These are phyloP conservation scores for Phytophthora cactorum DNA, from an alignment of 352 stramenopile species.

Conservation along the genomic window DNA sequence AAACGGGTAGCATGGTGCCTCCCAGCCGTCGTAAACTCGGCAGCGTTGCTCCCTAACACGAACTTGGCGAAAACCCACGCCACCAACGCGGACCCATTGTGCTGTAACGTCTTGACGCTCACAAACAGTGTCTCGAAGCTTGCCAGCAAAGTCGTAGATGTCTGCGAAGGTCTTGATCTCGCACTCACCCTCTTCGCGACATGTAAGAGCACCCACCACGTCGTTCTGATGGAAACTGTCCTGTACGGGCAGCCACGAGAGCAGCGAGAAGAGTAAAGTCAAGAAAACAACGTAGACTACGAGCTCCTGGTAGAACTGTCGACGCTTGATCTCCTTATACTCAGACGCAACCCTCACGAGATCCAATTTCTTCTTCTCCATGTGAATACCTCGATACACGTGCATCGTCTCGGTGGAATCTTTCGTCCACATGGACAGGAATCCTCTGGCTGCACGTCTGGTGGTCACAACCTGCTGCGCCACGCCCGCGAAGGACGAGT, in stretches of 20 bases:
- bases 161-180: constrained; percentile 78
- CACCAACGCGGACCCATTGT: constrained; percentile 81
- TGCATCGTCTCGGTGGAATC: constrained; percentile 49
- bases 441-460: constrained; percentile 69
- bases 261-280: constrained; percentile 76
- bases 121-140: constrained; percentile 63
- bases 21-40: constrained; percentile 63
- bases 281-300: constrained; percentile 87
- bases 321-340: constrained; percentile 89
- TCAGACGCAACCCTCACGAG: constrained; percentile 73
- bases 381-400: constrained; percentile 86
- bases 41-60: constrained; percentile 81
- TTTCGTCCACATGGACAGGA: constrained; percentile 80
- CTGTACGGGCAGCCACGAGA: constrained; percentile 81
- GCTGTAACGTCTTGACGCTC: constrained; percentile 55
- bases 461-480: constrained; percentile 79
- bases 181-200: constrained; percentile 80
- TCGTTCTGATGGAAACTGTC: constrained; percentile 89
- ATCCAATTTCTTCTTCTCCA: constrained; percentile 92
- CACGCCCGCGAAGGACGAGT: constrained; percentile 73
- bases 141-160: constrained; percentile 78
- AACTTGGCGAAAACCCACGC: constrained; percentile 84
- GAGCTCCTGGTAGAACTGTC: constrained; percentile 90
- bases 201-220: constrained; percentile 78
- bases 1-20: constrained; percentile 75